phyloP scores from a whole-genome alignment of 306 rosid genomes.

The Vachellia collinsii region DNA sequence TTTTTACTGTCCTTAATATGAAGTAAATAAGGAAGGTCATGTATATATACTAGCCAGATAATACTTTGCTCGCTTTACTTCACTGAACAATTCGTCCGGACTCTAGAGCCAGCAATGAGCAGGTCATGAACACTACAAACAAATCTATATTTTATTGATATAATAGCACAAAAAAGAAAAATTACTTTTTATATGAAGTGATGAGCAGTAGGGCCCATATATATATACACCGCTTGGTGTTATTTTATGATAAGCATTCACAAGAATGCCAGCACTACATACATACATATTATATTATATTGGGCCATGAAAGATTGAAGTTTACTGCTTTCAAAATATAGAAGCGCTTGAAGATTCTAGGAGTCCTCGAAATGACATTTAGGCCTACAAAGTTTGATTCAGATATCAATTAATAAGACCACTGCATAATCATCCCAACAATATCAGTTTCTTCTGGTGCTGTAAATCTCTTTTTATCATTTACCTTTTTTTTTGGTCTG shows the following conservation, averaged over 20 bases:
- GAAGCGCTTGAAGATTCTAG: neutral
- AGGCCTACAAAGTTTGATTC: neutral
- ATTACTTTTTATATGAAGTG: neutral
- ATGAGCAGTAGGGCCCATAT: neutral
- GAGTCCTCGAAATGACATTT: neutral
- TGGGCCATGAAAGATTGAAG: neutral
- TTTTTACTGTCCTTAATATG: neutral
- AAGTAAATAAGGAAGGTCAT: neutral
- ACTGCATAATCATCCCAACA: neutral
- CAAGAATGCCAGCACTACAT: too few relatives aligned
- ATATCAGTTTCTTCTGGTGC: neutral
- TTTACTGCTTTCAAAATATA: neutral
- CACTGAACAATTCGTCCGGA: neutral
- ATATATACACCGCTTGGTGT: neutral
- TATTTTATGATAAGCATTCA: neutral
- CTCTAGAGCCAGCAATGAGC: neutral
- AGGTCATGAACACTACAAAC: neutral
- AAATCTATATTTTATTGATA: neutral
- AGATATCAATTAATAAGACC: neutral
- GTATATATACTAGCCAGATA: neutral
- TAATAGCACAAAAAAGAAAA: neutral
- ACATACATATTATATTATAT: too few relatives aligned
- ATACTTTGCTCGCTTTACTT: neutral
- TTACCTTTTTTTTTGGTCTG: neutral
- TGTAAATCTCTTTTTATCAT: neutral